These are phyloP conservation scores for Xylariaceae sp. DNA, from an alignment of 2,329 filamentous ascomycete genomes.

Conservation along the genomic window DNA sequence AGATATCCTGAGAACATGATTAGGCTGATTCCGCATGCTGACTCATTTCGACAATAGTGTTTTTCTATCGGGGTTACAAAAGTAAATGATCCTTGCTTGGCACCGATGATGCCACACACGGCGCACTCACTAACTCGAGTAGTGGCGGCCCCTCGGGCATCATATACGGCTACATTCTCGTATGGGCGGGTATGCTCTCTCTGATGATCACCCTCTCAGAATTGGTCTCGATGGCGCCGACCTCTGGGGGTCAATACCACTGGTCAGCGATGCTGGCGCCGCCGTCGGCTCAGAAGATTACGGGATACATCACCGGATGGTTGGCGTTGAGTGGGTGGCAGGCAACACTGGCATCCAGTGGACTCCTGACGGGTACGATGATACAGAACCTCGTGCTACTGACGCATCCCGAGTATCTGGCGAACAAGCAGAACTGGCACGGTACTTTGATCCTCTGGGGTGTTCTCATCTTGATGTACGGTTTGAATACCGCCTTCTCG, in stretches of 20 bases:
- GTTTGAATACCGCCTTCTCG: slow-evolving; percentile 31
- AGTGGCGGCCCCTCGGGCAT: slow-evolving; percentile 38
- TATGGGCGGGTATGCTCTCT: slow-evolving; percentile 42
- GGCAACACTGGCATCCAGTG: slow-evolving; percentile 6
- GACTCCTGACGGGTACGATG: slow-evolving; percentile 13
- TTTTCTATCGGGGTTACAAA: slow-evolving; percentile 14
- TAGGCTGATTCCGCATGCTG: neutral
- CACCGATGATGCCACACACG: neutral
- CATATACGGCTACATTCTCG: slow-evolving; percentile 46
- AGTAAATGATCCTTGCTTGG: slow-evolving; percentile 29
- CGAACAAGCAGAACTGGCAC: slow-evolving; percentile 12
- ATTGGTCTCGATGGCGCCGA: slow-evolving; percentile 37
- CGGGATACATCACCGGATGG: slow-evolving; percentile 21
- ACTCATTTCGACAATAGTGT: slow-evolving; percentile 1
- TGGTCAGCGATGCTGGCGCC: slow-evolving; percentile 24
- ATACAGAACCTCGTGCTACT: slow-evolving; percentile 19
- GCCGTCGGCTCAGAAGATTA: slow-evolving; percentile 4
- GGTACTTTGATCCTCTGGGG: slow-evolving; percentile 27
- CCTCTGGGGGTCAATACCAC: slow-evolving; percentile 20
- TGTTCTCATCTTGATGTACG: slow-evolving; percentile 37
- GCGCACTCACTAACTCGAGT: neutral
- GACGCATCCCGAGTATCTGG: slow-evolving; percentile 12
- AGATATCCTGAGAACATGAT: neutral
- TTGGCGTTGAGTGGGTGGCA: slow-evolving; percentile 17
- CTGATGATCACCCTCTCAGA: slow-evolving; percentile 41